Percentiles rank a stretch among this genome's conserved stretches.
phyloP scores from a whole-genome alignment of 805 yeast genomes.

The Candida xyloterini region DNA sequence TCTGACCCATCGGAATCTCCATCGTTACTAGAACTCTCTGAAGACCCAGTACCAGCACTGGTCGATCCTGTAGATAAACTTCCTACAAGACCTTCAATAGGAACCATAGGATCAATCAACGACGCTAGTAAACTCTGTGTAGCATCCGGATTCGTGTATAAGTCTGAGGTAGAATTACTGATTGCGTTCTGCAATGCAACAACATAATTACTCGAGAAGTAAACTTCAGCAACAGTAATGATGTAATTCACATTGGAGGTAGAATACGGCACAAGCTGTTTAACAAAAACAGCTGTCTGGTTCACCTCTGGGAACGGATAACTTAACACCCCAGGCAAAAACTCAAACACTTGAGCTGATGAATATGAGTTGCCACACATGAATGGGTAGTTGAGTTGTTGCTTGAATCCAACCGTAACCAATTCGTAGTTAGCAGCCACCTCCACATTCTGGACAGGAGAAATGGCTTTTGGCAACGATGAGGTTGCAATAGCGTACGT shows the following conservation, averaged over 20 bases:
- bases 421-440: slow-evolving; percentile 49
- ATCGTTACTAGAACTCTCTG: slow-evolving; percentile 2
- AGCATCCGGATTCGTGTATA: slow-evolving; percentile 59
- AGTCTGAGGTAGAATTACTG: slow-evolving; percentile 46
- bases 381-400: slow-evolving; percentile 78
- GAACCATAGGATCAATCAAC: slow-evolving; percentile 71
- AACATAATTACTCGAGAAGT: slow-evolving; percentile 62
- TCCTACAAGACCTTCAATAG: slow-evolving; percentile 44
- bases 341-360: slow-evolving; percentile 82
- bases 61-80: slow-evolving; percentile 13
- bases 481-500: slow-evolving; percentile 39
- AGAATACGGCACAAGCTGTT: slow-evolving; percentile 72
- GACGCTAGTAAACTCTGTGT: slow-evolving; percentile 56
- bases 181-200: slow-evolving; percentile 48
- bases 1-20: slow-evolving; percentile 5
- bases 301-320: slow-evolving; percentile 48
- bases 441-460: slow-evolving; percentile 49
- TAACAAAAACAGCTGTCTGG: slow-evolving; percentile 49
- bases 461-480: slow-evolving; percentile 72
- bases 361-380: slow-evolving; percentile 70
- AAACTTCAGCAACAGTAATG: slow-evolving; percentile 85
- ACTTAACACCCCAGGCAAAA: slow-evolving; percentile 70
- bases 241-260: slow-evolving; percentile 56
- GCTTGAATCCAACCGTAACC: slow-evolving; percentile 75
- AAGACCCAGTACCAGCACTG: not conserved